Evolutionary conservation across 2,329 filamentous ascomycete species (phyloP).

Genomic region (Trichoderma brevicompactum): DNA sequence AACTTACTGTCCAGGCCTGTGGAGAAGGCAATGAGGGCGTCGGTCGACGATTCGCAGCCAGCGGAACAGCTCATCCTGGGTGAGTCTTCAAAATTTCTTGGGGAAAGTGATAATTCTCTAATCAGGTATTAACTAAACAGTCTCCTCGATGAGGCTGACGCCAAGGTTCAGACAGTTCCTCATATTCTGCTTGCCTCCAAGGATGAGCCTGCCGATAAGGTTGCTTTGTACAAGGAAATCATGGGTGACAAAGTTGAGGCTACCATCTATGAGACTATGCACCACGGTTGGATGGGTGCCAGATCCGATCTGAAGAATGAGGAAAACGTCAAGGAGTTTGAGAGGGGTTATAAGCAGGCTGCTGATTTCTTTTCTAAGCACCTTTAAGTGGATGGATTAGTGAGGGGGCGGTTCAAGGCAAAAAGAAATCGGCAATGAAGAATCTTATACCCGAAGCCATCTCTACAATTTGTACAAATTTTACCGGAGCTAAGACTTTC

Average conservation of each 20-base stretch:
- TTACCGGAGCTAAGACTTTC: too few species aligned
- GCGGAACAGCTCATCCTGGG: conserved; percentile 42
- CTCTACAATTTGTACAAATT: not conserved
- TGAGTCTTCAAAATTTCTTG: conserved; percentile 27
- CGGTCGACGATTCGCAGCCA: conserved; percentile 44
- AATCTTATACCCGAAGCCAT: not conserved
- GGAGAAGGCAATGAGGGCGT: conserved; percentile 43
- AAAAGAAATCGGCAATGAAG: not conserved
- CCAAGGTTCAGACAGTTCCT: conserved; percentile 49
- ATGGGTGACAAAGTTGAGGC: conserved; percentile 47
- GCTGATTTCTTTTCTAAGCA: conserved; percentile 51
- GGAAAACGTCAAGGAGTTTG: conserved; percentile 52
- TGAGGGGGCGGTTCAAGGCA: not conserved
- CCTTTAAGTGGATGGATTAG: conserved; percentile 35
- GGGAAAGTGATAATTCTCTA: not conserved
- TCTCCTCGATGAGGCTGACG: conserved; percentile 47
- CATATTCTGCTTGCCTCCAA: conserved; percentile 56
- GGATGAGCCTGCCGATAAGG: conserved; percentile 51
- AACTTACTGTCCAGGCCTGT: conserved; percentile 46
- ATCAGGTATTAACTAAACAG: conserved; percentile 31
- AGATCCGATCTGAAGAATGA: conserved; percentile 52
- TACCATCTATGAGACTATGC: conserved; percentile 55
- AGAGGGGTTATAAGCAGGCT: conserved; percentile 53
- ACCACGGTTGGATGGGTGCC: conserved; percentile 65
- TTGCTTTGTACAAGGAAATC: conserved; percentile 50